Evolutionary conservation across 495 filamentous ascomycete species (phyloP).

Genomic region (Pseudoneurospora amorphoporcata): DNA sequence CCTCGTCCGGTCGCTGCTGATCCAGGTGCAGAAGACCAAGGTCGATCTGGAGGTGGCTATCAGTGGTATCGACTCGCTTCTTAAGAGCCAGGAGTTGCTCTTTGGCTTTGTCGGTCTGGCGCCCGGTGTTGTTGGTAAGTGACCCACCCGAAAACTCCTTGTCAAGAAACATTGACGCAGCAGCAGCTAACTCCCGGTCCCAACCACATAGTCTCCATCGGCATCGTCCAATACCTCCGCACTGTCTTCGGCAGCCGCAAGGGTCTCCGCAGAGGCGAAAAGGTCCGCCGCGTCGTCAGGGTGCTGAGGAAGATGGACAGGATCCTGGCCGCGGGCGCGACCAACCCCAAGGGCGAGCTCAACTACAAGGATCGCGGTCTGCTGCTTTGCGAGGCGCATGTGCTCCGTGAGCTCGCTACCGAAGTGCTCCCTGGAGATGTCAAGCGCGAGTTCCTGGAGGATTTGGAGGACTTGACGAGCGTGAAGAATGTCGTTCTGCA

Average conservation of each 20-base stretch:
- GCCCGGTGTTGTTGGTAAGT: constrained; percentile 58
- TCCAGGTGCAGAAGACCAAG: constrained; percentile 97
- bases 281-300: constrained; percentile 55
- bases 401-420: constrained; percentile 56
- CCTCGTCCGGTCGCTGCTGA: constrained; percentile 79
- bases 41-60: constrained; percentile 95
- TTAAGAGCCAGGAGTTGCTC: constrained; percentile 93
- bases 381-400: constrained; percentile 77
- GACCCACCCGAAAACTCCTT: too few relatives aligned
- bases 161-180: not conserved
- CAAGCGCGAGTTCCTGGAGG: constrained; percentile 72
- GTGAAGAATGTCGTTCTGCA: constrained; percentile 66
- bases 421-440: constrained; percentile 56
- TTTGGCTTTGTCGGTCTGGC: constrained; percentile 94
- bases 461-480: constrained; percentile 73
- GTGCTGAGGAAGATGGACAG: constrained; percentile 78
- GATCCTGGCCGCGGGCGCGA: constrained; percentile 57
- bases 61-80: constrained; percentile 79
- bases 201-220: constrained; percentile 50
- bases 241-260: constrained; percentile 55
- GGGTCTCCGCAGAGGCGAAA: constrained; percentile 48
- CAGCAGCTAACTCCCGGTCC: constrained; percentile 5
- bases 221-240: constrained; percentile 60
- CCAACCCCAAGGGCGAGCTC: constrained; percentile 53
- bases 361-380: constrained; percentile 86